Evolutionary conservation across 805 yeast genomes (phyloP).

Genomic region (Ogataea methanolica): DNA sequence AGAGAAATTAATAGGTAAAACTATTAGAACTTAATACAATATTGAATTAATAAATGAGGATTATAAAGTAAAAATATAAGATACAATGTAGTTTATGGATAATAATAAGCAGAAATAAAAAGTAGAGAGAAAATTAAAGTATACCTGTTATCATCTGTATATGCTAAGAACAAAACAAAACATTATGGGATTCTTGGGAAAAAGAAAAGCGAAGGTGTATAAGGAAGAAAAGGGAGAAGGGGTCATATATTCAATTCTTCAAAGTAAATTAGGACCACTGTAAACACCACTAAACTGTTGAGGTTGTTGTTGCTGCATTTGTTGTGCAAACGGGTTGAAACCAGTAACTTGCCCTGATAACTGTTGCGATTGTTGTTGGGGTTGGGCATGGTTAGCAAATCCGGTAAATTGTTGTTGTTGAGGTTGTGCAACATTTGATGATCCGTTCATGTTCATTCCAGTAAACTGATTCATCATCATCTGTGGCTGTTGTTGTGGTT

Average conservation of each 20-base stretch:
- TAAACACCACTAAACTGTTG: constrained; percentile 15
- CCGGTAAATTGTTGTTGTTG: constrained; percentile 2
- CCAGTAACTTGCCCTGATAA: constrained; percentile 6
- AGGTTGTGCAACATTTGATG: background rate
- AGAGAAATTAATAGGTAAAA: no score
- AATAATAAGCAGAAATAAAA: no score
- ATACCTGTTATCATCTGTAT: no score
- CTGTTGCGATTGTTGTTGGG: constrained; percentile 1
- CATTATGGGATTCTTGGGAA: no score
- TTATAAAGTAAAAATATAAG: no score
- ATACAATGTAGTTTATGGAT: no score
- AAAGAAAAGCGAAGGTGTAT: background rate
- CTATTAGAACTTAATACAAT: no score
- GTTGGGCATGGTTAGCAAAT: background rate
- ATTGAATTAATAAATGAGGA: no score
- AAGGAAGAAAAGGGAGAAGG: background rate
- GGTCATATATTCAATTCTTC: background rate
- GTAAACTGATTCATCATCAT: background rate
- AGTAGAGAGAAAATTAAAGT: no score
- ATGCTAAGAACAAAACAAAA: no score
- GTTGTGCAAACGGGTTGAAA: constrained; percentile 17
- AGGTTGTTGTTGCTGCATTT: constrained; percentile 5
- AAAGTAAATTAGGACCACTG: constrained; percentile 28
- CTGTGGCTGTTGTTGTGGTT: background rate
- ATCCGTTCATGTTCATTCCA: background rate